Evolutionary conservation across 2,329 filamentous ascomycete species (phyloP).

Genomic region (Fusarium setosum): DNA sequence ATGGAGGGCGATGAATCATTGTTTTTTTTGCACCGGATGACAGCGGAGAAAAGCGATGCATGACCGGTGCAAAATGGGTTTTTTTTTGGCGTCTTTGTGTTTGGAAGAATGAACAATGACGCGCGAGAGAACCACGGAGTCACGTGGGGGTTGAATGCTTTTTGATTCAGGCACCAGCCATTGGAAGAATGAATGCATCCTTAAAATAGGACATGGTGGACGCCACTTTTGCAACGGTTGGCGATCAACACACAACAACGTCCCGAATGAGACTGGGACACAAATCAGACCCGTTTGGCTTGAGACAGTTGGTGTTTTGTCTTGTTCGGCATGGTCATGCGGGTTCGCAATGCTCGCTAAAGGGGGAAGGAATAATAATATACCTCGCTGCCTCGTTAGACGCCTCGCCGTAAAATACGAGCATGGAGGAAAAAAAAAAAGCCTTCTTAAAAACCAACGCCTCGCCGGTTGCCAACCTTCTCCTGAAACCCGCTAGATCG

Average conservation of each 20-base stretch:
- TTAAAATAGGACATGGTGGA: neutral
- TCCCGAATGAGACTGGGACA: neutral
- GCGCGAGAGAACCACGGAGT: constrained; percentile 39
- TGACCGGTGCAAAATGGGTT: constrained; percentile 8
- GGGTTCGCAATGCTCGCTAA: too few relatives aligned
- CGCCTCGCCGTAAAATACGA: neutral
- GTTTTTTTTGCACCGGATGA: constrained; percentile 7
- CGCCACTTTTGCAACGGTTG: neutral
- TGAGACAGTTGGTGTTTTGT: neutral
- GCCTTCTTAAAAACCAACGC: constrained; percentile 9
- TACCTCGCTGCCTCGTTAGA: too few relatives aligned
- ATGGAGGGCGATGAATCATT: constrained; percentile 38
- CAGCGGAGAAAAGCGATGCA: constrained; percentile 11
- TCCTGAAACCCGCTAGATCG: constrained; percentile 37
- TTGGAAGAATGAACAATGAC: constrained; percentile 8
- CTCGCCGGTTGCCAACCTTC: constrained; percentile 6
- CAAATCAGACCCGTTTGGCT: neutral
- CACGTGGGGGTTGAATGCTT: constrained; percentile 33
- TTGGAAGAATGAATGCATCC: neutral
- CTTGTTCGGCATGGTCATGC: neutral
- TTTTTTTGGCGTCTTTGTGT: constrained; percentile 9
- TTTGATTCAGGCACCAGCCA: constrained; percentile 5
- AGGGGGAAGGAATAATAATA: too few relatives aligned
- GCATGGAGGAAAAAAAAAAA: neutral
- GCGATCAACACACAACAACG: too few relatives aligned